Base-by-base conservation (phyloP, 306 rosid genomes). In the Cotoneaster glaucophyllus region DNA sequence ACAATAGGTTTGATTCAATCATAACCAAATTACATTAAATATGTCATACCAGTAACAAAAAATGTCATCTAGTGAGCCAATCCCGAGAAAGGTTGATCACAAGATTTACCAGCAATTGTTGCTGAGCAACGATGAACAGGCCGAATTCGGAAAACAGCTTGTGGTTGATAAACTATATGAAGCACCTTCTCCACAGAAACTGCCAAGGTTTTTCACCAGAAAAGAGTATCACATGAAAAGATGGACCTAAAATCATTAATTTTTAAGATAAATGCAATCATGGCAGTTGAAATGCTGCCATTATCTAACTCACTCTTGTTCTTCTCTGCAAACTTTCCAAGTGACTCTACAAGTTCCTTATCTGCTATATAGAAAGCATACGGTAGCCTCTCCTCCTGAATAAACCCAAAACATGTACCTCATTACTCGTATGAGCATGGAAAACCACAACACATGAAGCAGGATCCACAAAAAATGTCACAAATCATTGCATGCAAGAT, bases 171-270 rank as follows among this genome's bases (percentile, higher is more conserved):
- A 84, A 92, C 96, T 77, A 95, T 88, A 54, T 91, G 81, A 76
- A 95, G 82, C 71, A 84, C 97, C 90, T 90, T 95, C 91, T 95
- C 97, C 81, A 92, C 97, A 62, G 96, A 90, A 79, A 95, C 97
- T 95, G 93, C 79, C 80, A 72, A 67, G 29, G 25, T 58, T 75
- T 56, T 56, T 56, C 19, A 78, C 65, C 44, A 34, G 73, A 44
- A 62, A 76, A 41, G 21, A 74, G 63, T 13, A 59, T 54, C 65
- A 44, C 56, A 21, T 67, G 34, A 62, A 68, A 37, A 24, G n/a
- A 11, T 12, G 19, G 8, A 32, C 62, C 26, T 32, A 34, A 62
- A 34, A 39, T 32, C 18, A 62, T 62, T 5, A 4, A 71, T 17
- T 5, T 48, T 48, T 21, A 48, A 19, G 34, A 19, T 52, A 52